Percentiles rank a stretch among this genome's conserved stretches.
Evolutionary conservation across 1,284 basidiomycete species (phyloP).

Genomic region (Heterobasidion annosum): DNA sequence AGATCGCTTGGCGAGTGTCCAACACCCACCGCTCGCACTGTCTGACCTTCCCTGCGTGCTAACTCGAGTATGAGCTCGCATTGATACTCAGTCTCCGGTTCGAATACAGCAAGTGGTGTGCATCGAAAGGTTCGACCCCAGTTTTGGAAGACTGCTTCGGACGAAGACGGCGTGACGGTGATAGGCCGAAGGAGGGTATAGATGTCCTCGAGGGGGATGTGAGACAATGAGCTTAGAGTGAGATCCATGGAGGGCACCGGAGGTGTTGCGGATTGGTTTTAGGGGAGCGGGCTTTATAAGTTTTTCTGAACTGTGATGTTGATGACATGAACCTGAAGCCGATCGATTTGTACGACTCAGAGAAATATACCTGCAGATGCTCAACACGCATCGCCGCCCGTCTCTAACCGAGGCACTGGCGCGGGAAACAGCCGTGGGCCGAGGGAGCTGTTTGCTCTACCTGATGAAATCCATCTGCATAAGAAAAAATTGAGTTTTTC

Average conservation of each 20-base stretch:
- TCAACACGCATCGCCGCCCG: background rate
- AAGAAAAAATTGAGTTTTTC: background rate
- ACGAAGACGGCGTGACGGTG: slow-evolving; percentile 34
- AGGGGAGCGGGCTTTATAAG: slow-evolving; percentile 8
- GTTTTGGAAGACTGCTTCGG: slow-evolving; percentile 49
- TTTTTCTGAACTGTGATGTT: background rate
- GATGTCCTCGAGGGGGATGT: slow-evolving; percentile 33
- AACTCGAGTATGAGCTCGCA: slow-evolving; percentile 79
- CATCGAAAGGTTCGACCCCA: slow-evolving; percentile 68
- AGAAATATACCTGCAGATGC: background rate
- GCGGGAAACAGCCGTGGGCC: background rate
- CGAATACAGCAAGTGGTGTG: slow-evolving; percentile 62
- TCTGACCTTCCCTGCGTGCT: slow-evolving; percentile 64
- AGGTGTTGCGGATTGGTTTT: slow-evolving; percentile 4
- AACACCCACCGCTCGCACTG: slow-evolving; percentile 79
- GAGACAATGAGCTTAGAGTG: slow-evolving; percentile 10
- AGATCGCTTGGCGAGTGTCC: slow-evolving; percentile 94
- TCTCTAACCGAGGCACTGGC: background rate
- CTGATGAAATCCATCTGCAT: too few relatives aligned
- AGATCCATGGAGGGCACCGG: slow-evolving; percentile 4
- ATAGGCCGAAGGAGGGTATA: slow-evolving; percentile 42
- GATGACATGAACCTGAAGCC: background rate
- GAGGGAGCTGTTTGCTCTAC: background rate
- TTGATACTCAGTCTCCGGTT: slow-evolving; percentile 66
- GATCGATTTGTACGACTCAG: slow-evolving; percentile 1